Evolutionary conservation across 2,329 filamentous ascomycete genomes (phyloP).

Genomic region (Amesomyces nigricolor): DNA sequence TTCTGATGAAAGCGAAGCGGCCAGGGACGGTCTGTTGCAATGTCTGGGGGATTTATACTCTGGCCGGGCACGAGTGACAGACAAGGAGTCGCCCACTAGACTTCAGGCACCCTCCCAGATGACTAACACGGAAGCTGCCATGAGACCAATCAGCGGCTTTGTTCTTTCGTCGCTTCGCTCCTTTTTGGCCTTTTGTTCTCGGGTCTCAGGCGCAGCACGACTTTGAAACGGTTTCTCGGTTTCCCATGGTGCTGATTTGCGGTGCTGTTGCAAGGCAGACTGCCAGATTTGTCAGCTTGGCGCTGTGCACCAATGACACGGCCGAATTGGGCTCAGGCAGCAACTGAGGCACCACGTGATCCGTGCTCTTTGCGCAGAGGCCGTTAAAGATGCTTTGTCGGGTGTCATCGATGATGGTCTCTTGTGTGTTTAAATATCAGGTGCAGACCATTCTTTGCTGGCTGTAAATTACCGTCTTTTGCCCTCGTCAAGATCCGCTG

Average conservation of each 20-base stretch:
- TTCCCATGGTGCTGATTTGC: background rate
- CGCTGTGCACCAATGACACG: constrained; percentile 8
- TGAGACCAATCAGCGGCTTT: background rate
- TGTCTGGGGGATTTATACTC: constrained; percentile 20
- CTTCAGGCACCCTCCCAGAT: background rate
- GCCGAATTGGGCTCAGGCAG: constrained; percentile 9
- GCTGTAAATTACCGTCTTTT: too few species aligned
- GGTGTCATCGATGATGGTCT: background rate
- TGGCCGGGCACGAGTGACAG: background rate
- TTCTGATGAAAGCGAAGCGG: background rate
- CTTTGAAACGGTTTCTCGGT: background rate
- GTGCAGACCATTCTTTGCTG: background rate
- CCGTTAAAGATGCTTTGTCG: background rate
- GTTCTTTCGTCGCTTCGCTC: background rate
- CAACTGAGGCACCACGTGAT: constrained; percentile 8
- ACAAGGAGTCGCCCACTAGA: background rate
- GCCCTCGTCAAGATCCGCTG: too few species aligned
- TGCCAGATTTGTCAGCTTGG: constrained; percentile 16
- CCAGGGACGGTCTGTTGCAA: background rate
- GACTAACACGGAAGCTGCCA: constrained; percentile 1
- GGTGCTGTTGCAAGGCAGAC: constrained; percentile 18
- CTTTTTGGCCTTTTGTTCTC: background rate
- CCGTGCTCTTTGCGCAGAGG: background rate
- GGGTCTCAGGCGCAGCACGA: background rate
- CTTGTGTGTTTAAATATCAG: background rate